A percentile compares a stretch with the other conserved stretches of the same genome.
phyloP scores from a whole-genome alignment of 352 stramenopile species.

The Elongisporangium undulatum region DNA sequence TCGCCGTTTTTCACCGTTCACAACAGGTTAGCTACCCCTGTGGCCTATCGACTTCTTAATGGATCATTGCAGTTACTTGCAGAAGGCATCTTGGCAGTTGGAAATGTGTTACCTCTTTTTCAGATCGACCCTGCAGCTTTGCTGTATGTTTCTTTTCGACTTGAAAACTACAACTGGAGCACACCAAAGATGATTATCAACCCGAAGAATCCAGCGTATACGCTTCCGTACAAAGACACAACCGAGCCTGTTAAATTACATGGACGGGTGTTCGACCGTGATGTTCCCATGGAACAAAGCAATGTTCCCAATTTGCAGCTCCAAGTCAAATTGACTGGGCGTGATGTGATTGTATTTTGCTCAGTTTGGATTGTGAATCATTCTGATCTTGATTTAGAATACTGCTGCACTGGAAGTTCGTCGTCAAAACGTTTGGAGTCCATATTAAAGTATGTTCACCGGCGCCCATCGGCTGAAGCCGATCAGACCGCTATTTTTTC shows the following conservation, averaged over 20 bases:
- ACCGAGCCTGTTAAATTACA: constrained; percentile 67
- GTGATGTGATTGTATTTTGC: constrained; percentile 83
- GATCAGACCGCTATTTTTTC: constrained; percentile 62
- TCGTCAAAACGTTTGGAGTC: constrained; percentile 63
- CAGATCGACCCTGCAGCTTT: constrained; percentile 63
- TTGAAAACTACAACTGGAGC: constrained; percentile 90
- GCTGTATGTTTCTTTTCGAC: constrained; percentile 77
- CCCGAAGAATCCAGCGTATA: constrained; percentile 59
- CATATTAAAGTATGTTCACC: constrained; percentile 76
- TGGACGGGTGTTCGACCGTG: constrained; percentile 62
- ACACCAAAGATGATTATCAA: constrained; percentile 74
- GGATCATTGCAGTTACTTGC: constrained; percentile 79
- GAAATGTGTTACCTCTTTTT: constrained; percentile 79
- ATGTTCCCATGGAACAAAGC: constrained; percentile 62
- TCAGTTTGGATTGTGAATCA: constrained; percentile 89
- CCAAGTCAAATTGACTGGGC: constrained; percentile 73
- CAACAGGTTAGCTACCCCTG: constrained; percentile 75
- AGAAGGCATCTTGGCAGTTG: constrained; percentile 81
- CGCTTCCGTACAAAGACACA: constrained; percentile 74
- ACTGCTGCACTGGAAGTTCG: constrained; percentile 80
- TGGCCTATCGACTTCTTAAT: constrained; percentile 83
- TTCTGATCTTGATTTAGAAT: constrained; percentile 78
- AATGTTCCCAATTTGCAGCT: constrained; percentile 81
- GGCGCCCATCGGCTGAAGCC: constrained; percentile 26
- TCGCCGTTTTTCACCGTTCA: constrained; percentile 82